These are phyloP conservation scores for Ascochyta fabae DNA, from an alignment of 2,329 filamentous ascomycete species.

Conservation along the genomic window DNA sequence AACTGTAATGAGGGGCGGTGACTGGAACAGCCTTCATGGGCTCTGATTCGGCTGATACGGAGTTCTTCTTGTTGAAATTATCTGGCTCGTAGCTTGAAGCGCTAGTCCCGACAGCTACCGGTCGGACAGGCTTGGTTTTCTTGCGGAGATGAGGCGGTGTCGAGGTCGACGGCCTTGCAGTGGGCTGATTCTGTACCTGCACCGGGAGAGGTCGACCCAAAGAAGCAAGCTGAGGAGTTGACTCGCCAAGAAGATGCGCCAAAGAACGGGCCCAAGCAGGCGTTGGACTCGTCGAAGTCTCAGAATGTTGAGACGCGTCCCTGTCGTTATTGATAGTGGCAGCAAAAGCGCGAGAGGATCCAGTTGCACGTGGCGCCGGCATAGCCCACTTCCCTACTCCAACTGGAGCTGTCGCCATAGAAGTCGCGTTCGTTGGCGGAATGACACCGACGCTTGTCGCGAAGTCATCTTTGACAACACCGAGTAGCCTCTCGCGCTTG, in stretches of 20 bases:
- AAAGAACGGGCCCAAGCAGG: neutral
- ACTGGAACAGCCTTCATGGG: neutral
- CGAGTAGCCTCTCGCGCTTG: neutral
- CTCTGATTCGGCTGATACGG: neutral
- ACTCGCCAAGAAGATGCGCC: neutral
- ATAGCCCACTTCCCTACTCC: slow-evolving; percentile 1
- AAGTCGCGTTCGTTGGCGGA: neutral
- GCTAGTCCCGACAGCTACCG: neutral
- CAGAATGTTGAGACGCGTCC: neutral
- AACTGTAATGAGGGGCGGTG: neutral
- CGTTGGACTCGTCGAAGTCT: neutral
- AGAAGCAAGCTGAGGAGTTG: neutral
- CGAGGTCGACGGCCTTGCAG: neutral
- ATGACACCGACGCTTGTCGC: neutral
- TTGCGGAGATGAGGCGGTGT: slow-evolving; percentile 2
- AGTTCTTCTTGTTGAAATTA: no score
- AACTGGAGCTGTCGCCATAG: neutral
- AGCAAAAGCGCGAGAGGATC: neutral
- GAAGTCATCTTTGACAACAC: neutral
- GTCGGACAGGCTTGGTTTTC: neutral
- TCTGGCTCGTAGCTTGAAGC: no score
- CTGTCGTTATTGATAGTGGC: neutral
- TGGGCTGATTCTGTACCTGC: neutral
- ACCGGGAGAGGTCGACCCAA: neutral
- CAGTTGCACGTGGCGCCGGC: neutral